Percentiles rank a stretch among this genome's conserved stretches.
Evolutionary conservation across 352 stramenopile species (phyloP).

Genomic region (Globisporangium nodosum): DNA sequence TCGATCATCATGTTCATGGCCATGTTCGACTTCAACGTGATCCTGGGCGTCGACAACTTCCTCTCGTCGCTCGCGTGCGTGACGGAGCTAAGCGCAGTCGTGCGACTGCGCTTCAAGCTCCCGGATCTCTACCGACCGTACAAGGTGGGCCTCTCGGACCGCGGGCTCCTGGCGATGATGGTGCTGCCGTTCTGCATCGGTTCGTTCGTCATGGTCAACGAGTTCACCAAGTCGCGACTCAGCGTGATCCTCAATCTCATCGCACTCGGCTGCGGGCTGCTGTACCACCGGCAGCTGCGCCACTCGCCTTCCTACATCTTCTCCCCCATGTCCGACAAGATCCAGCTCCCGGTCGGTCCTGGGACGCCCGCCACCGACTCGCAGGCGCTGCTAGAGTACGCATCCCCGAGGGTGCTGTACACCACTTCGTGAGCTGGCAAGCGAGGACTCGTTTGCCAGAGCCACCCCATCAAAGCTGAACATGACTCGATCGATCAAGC

Average conservation of each 20-base stretch:
- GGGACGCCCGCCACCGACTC: not conserved
- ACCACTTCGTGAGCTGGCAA: not conserved
- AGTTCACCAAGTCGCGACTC: conserved; percentile 52
- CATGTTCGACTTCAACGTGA: conserved; percentile 77
- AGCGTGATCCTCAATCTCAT: conserved; percentile 49
- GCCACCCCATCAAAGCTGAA: too few species aligned
- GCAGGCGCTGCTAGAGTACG: conserved; percentile 8
- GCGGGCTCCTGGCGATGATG: conserved; percentile 35
- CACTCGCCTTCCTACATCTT: conserved; percentile 31
- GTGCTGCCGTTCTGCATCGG: conserved; percentile 51
- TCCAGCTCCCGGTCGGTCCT: conserved; percentile 14
- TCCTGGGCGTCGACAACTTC: conserved; percentile 80
- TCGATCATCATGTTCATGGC: conserved; percentile 76
- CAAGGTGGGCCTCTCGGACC: conserved; percentile 62
- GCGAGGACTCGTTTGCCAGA: too few species aligned
- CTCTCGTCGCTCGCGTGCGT: conserved; percentile 74
- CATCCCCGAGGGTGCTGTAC: conserved; percentile 1
- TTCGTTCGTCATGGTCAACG: conserved; percentile 58
- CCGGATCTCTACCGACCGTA: conserved; percentile 74
- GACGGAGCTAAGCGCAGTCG: conserved; percentile 88
- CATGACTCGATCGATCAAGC: too few species aligned
- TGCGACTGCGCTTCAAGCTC: conserved; percentile 82
- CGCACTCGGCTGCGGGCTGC: conserved; percentile 38
- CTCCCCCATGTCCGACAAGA: conserved; percentile 15
- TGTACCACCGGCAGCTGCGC: conserved; percentile 56